phyloP scores from a whole-genome alignment of 495 filamentous ascomycete species.

The Neurospora sp. region DNA sequence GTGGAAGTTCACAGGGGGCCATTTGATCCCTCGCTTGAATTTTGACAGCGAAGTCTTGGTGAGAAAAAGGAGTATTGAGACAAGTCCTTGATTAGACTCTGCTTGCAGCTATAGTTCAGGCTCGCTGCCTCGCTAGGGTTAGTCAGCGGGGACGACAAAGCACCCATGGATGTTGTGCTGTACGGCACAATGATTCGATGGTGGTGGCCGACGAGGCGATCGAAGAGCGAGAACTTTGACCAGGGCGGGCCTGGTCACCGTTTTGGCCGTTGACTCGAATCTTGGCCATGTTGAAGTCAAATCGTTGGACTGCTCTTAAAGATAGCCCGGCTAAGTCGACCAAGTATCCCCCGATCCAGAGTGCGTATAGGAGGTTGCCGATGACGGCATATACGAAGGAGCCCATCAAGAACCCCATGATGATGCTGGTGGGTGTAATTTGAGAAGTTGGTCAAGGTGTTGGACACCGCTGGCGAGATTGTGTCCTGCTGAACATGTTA shows the following conservation, averaged over 20 bases:
- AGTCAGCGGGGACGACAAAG: conserved; percentile 32
- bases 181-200: conserved; percentile 23
- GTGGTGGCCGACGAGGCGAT: too few species aligned
- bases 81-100: conserved; percentile 40
- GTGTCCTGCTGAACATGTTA: conserved; percentile 15
- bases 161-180: conserved; percentile 35
- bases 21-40: not conserved
- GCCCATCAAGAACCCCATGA: too few species aligned
- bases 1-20: not conserved
- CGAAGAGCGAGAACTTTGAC: too few species aligned
- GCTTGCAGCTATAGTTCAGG: conserved; percentile 44
- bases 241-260: too few species aligned
- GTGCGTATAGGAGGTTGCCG: too few species aligned
- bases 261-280: too few species aligned
- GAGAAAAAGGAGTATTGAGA: not conserved
- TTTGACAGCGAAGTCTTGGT: not conserved
- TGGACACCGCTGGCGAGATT: conserved; percentile 20
- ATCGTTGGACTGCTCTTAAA: conserved; percentile 6
- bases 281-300: not conserved
- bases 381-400: too few species aligned
- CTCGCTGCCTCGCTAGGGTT: conserved; percentile 44
- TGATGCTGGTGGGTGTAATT: too few species aligned
- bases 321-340: too few species aligned
- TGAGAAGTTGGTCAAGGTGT: too few species aligned
- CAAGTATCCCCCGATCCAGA: too few species aligned